A percentile compares a stretch with the other conserved stretches of the same genome.
Evolutionary conservation across 2,329 filamentous ascomycete species (phyloP).

Genomic region (Akanthomyces lecanii): DNA sequence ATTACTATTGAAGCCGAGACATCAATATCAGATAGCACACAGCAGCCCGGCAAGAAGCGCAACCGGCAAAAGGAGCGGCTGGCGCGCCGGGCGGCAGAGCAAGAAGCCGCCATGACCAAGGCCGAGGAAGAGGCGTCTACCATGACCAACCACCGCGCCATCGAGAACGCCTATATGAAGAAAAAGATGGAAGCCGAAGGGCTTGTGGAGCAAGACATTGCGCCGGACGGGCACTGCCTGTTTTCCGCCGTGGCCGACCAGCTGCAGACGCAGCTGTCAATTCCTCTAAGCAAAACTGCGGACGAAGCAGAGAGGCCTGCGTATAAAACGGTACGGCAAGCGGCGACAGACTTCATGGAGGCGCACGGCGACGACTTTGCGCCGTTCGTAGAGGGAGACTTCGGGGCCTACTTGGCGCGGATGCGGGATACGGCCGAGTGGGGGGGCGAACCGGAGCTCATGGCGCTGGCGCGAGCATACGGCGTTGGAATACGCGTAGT

Average conservation of each 20-base stretch:
- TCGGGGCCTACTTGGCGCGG: constrained; percentile 68
- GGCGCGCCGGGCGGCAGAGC: constrained; percentile 81
- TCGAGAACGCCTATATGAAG: constrained; percentile 68
- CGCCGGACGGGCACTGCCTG: constrained; percentile 89
- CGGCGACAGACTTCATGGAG: constrained; percentile 74
- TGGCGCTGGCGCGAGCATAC: constrained; percentile 78
- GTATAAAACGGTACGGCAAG: constrained; percentile 65
- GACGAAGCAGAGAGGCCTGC: constrained; percentile 28
- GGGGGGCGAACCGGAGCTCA: constrained; percentile 89
- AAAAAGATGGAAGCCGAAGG: constrained; percentile 58
- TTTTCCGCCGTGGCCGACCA: constrained; percentile 91
- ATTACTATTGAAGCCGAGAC: constrained; percentile 5
- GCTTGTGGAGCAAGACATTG: constrained; percentile 73
- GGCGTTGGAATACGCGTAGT: constrained; percentile 77
- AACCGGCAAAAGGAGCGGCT: constrained; percentile 90
- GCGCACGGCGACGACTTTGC: constrained; percentile 74
- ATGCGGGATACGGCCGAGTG: constrained; percentile 88
- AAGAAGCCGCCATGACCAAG: constrained; percentile 61
- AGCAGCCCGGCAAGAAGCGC: constrained; percentile 59
- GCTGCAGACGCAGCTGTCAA: constrained; percentile 39
- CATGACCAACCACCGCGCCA: constrained; percentile 67
- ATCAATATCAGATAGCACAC: constrained; percentile 16
- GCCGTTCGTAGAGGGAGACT: constrained; percentile 71
- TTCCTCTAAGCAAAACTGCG: constrained; percentile 21
- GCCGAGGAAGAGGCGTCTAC: constrained; percentile 71